Percentiles rank a stretch among this genome's conserved stretches.
These are phyloP conservation scores for Tolypocladium cylindrosporum DNA, from an alignment of 2,329 filamentous ascomycete genomes.

Conservation along the genomic window DNA sequence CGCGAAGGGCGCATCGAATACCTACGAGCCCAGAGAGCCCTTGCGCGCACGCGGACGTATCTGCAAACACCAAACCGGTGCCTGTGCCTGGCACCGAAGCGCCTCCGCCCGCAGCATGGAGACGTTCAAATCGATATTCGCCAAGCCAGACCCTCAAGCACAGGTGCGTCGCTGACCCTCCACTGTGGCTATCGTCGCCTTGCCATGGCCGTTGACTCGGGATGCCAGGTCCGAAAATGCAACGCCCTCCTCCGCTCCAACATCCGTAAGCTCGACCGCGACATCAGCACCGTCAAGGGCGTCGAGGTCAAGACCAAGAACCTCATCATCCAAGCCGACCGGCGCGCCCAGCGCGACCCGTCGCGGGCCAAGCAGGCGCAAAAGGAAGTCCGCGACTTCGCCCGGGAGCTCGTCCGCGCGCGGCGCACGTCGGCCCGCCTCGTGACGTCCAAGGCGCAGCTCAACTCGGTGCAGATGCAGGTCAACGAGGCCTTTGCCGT, in stretches of 20 bases:
- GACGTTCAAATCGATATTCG: constrained; percentile 75
- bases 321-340: constrained; percentile 74
- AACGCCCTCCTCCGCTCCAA: constrained; percentile 83
- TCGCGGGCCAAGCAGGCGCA: constrained; percentile 69
- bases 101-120: constrained; percentile 55
- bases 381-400: constrained; percentile 78
- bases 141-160: constrained; percentile 83
- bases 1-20: background rate
- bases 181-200: background rate
- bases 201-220: constrained; percentile 3
- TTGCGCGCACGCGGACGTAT: background rate
- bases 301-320: constrained; percentile 78
- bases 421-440: constrained; percentile 67
- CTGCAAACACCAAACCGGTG: background rate
- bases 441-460: constrained; percentile 80
- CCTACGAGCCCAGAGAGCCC: background rate
- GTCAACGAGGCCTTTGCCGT: constrained; percentile 94
- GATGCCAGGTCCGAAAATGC: constrained; percentile 78
- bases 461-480: constrained; percentile 92
- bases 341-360: constrained; percentile 71
- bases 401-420: constrained; percentile 73
- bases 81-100: background rate
- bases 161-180: constrained; percentile 51
- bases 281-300: constrained; percentile 68
- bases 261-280: constrained; percentile 87